Base-by-base conservation (phyloP, 2,329 filamentous ascomycete species). In the Didymella pinodella region DNA sequence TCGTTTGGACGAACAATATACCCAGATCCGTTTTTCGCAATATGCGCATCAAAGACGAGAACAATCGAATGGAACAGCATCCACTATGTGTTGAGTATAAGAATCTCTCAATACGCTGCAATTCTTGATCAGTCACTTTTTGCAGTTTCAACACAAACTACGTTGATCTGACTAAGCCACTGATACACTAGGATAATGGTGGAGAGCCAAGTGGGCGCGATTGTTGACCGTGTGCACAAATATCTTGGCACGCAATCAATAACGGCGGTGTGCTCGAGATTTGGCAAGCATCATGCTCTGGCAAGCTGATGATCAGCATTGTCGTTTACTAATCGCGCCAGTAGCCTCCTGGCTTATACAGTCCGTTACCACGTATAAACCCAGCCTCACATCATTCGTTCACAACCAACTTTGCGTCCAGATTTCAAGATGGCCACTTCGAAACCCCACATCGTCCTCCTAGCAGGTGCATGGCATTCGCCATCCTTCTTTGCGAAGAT, bases 391-490 rank as follows among this genome's bases (percentile, higher is more conserved):
- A 20, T 32, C 48, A n/a, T 46, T 28, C 31, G 16, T 26, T 20
- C n/a, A 7, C 18, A 28, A 20, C 20, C 2, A 14, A 8, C 11
- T n/a, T 18, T 11, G 6, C 22, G 6, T 11, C 20, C 16, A 31
- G 22, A 38, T 45, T 38, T 28, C 41, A 61, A 8, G 32, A 71
- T 69, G 63, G 22, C 65, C 6, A 10, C 14, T 10, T 41, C 57
- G 1, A 76, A 76, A 60, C 75, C 76, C 0, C 66, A 71, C 7
- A 67, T 79, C 40, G 67, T 80, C 5, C 48, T 63, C 62, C 32
- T 56, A 79, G 4, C 75, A 75, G 77, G 77, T 6, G 75, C 73
- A 29, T 77, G 73, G 75, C 77, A 80, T 65, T 59, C 63, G 0
- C 75, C 77, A 12, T 57, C 49, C 4, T 65, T 48, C 63, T 76